Base-by-base conservation (phyloP, 495 filamentous ascomycete species). In the Pseudomonodictys pantanalensis region DNA sequence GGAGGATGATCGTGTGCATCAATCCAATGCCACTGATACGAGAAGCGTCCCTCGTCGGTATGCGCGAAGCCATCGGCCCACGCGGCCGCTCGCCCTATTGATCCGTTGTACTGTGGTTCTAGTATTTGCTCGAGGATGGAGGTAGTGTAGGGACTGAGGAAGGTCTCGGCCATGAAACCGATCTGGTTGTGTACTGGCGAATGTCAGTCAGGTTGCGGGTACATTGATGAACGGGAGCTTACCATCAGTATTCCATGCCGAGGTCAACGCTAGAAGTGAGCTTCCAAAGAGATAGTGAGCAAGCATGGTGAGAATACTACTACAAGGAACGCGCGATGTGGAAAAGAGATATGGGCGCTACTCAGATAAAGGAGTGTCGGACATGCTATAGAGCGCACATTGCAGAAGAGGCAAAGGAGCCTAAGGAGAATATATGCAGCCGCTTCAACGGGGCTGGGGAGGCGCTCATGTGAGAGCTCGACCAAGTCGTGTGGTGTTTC, bases 101-200 rank as follows among this genome's bases (percentile, higher is more conserved):
- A 69, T 10, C 69, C 67, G 22, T 66, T 62, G 52, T 71, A 69
- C 29, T 67, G 44, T 28, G 70, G 69, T 52, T 69, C 70, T 28
- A 72, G 69, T 24, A 72, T 64, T n/a, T 69, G 44, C 49, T 52
- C 41, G 29, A 72, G 51, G 24, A 69, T 46, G 48, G 42, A 53
- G 45, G 52, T 61, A 9, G 70, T 66, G 35, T 54, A 58, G 30
- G 63, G 58, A 17, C 52, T 59, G 22, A 72, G 68, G 59, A 71
- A 69, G 11, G 53, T 65, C 41, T 72, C 70, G 22, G 70, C 69
- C 57, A 69, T 65, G 47, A 67, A 72, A 20, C 66, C 70, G 22
- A 72, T 71, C 50, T 72, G 70, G 41, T 72, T 68, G 58, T 72
- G 70, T 1, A 72, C 70, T 57, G 30, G 11, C 33, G 20, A 5